Evolutionary conservation across 2,329 filamentous ascomycete genomes (phyloP), one percentile per base, ranked within the genome.

Genomic region (Colletotrichum sp.): DNA sequence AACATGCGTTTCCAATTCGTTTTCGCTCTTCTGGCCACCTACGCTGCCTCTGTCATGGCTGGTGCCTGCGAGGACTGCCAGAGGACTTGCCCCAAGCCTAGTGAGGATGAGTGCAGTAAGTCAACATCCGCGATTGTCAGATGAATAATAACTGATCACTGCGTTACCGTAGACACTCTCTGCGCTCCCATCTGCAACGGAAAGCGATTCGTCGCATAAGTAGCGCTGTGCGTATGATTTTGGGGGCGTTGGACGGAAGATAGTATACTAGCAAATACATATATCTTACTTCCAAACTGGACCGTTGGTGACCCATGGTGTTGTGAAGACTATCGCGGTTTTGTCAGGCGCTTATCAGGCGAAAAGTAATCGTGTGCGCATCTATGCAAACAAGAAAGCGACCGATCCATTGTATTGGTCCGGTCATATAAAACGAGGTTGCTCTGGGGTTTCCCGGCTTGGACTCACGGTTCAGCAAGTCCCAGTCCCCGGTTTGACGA

Each of bases 181-280:
- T 73, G 71, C 38, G 71, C 71, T 16, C 70, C 65, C 28, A 62
- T 69, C n/a, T 73, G 70, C 70, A 73, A 73, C 16, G 55, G 24
- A 24, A 62, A 61, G 43, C 43, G 43, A 52, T 52, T 52, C 10
- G 43, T 52, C 10, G 43, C 43, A 21, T 52, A 52, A 52, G 18
- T 7, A 6, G 18, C 38, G 9, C 9, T n/a, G 38, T 12, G 38
- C 18, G 1, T 6, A 48, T 48, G 5, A 6, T 48, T 3, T 3
- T 21, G n/a, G n/a, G n/a, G n/a, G 2, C 12, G 43, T 21, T 52
- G 43, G 43, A 52, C n/a, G 10, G 43, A 52, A 13, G 43, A 21
- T 52, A 52, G 43, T 8, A 21, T 0, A 13, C 2, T 13, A 52
- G n/a, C 7, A 13, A 21, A 52, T 21, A 24, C n/a, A 52, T 21